Base-by-base conservation (phyloP, 352 stramenopile genomes). In the Phytophthora hibernalis region DNA sequence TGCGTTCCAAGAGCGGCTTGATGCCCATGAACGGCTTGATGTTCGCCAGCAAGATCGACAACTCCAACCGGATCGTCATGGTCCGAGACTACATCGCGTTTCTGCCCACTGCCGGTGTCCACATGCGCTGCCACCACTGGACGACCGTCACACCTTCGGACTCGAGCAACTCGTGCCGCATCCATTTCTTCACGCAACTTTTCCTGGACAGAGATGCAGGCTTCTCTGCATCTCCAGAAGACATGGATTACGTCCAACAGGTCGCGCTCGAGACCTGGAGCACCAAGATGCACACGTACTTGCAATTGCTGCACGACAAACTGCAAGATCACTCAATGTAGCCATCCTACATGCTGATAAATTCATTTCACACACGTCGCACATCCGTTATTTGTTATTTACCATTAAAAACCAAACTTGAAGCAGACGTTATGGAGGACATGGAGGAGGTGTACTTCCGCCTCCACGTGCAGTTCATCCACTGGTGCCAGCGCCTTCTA, bases 361-460 rank as follows among this genome's bases (percentile, higher is more conserved):
- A 40, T 31, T 5, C 24, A 31, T 31, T 10, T 31, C 6, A 5
- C 28, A 38, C 33, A 38, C 33, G 10, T 47, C 52, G 18, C 16
- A 48, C 26, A 45, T 21, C 18, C 16, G 12, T 57, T 33, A 26
- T 33, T 5, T 50, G 24, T 28, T 31, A 45, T 5, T 10, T 31
- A 31, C 7, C 1, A 11, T 4, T 12, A 38, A 5, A 2, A n/a
- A 38, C 2, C 33, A n/a, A 38, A 38, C 33, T 38, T 38, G 33
- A 38, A 38, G 33, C 28, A 48, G 43, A 50, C 43, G 15, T 12
- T 2, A 83, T 82, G 72, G 73, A 84, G 20, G 68, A 77, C 15
- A 83, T 90, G 72, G 84, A 93, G 61, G 80, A 90, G 62, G 72
- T 92, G 18, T 93, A 93, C 68, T 93, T 93, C 66, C 70, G 76